These are phyloP conservation scores for Nectriaceae sp. DNA, from an alignment of 2,329 filamentous ascomycete species.

Conservation along the genomic window DNA sequence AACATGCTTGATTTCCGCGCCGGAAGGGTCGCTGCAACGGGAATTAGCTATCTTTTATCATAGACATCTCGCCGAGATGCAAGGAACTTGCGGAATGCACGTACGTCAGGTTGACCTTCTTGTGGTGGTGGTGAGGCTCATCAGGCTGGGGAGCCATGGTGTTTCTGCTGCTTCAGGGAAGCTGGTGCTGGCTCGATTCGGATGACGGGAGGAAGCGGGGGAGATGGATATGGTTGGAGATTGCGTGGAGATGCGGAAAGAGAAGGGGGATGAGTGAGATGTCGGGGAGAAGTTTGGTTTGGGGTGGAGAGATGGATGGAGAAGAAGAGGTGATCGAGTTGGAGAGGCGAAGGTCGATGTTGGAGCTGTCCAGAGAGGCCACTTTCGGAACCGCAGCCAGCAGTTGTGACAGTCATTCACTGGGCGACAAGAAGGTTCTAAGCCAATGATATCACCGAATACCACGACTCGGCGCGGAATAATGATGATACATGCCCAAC, in stretches of 20 bases:
- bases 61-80: background rate
- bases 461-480: slow-evolving; percentile 36
- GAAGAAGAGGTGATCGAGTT: slow-evolving; percentile 14
- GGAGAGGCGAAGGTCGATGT: slow-evolving; percentile 24
- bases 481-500: slow-evolving; percentile 34
- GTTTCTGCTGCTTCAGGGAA: slow-evolving; percentile 35
- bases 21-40: slow-evolving; percentile 75
- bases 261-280: slow-evolving; percentile 5
- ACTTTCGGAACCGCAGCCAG: slow-evolving; percentile 26
- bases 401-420: slow-evolving; percentile 28
- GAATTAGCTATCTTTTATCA: slow-evolving; percentile 37
- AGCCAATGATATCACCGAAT: slow-evolving; percentile 38
- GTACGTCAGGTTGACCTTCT: slow-evolving; percentile 84
- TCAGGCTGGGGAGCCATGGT: slow-evolving; percentile 71
- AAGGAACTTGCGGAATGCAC: slow-evolving; percentile 32
- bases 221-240: slow-evolving; percentile 14
- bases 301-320: slow-evolving; percentile 6
- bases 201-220: slow-evolving; percentile 26
- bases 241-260: slow-evolving; percentile 13
- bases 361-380: slow-evolving; percentile 28
- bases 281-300: background rate
- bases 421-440: slow-evolving; percentile 21
- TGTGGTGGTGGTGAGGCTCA: slow-evolving; percentile 52
- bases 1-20: slow-evolving; percentile 84
- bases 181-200: slow-evolving; percentile 24